Percentiles rank a stretch among this genome's conserved stretches.
Conservation (phyloP, 257 asterid species). For the Penstemon eatonii region DNA sequence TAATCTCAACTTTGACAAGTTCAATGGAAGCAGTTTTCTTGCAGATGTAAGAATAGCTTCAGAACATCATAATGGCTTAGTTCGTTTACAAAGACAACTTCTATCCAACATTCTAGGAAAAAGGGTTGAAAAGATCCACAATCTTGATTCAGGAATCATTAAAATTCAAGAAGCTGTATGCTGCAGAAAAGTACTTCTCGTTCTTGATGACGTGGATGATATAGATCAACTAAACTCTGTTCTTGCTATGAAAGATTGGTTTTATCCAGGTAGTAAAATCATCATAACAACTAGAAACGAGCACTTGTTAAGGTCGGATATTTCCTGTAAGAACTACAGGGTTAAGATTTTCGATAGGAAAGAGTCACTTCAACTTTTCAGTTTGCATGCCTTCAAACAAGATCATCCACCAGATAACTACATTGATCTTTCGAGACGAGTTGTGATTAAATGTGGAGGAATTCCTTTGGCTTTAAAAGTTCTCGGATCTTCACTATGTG, state of each 20-base stretch:
- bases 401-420: conserved; percentile 12
- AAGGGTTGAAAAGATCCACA: conserved; percentile 6
- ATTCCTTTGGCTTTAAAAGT: conserved; percentile 29
- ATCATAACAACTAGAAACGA: conserved; percentile 30
- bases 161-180: conserved; percentile 4
- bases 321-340: neutral
- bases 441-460: conserved; percentile 3
- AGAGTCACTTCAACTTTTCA: conserved; percentile 19
- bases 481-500: conserved; percentile 17
- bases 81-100: conserved; percentile 23
- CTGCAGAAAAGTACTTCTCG: conserved; percentile 22
- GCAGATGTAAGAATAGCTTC: conserved; percentile 26
- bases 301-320: conserved; percentile 6
- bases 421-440: conserved; percentile 2
- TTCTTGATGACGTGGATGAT: conserved; percentile 33
- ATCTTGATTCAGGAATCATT: neutral
- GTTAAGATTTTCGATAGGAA: neutral
- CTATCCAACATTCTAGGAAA: conserved; percentile 23
- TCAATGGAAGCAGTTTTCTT: conserved; percentile 21
- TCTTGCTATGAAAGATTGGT: conserved; percentile 22
- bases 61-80: conserved; percentile 14
- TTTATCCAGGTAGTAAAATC: conserved; percentile 27
- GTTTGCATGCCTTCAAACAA: conserved; percentile 21
- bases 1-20: conserved; percentile 6
- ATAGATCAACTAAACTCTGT: conserved; percentile 16